phyloP scores from a whole-genome alignment of 2,329 filamentous ascomycete genomes.

The Metarhizium robertsii region DNA sequence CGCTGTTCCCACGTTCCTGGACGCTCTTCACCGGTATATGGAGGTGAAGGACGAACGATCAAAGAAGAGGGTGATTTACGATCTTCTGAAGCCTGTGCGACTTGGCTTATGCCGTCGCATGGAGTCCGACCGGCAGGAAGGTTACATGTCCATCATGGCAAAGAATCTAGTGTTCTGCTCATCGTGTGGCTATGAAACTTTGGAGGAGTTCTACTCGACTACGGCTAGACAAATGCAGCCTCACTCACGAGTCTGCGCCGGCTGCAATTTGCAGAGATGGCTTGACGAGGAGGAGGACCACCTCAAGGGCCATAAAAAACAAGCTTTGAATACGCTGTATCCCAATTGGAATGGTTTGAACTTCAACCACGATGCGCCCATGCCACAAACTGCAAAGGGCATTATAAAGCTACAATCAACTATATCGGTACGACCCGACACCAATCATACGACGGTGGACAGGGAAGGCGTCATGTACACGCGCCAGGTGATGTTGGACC shows the following conservation, averaged over 20 bases:
- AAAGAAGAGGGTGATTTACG: slow-evolving; percentile 16
- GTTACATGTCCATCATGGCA: slow-evolving; percentile 18
- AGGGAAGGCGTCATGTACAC: slow-evolving; percentile 8
- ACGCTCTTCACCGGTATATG: slow-evolving; percentile 21
- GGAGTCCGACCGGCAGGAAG: slow-evolving; percentile 12
- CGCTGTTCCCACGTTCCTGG: slow-evolving; percentile 20
- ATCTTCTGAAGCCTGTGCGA: slow-evolving; percentile 23
- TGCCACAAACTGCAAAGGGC: slow-evolving; percentile 9
- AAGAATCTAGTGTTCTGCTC: slow-evolving; percentile 18
- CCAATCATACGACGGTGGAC: slow-evolving; percentile 4
- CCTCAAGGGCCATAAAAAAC: slow-evolving; percentile 12
- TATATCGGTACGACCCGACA: slow-evolving; percentile 3
- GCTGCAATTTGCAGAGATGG: slow-evolving; percentile 17
- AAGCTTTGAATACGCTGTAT: slow-evolving; percentile 15
- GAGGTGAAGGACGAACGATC: neutral
- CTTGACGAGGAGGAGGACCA: slow-evolving; percentile 24
- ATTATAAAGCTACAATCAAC: slow-evolving; percentile 15
- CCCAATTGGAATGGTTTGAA: slow-evolving; percentile 12
- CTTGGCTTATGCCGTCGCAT: slow-evolving; percentile 14
- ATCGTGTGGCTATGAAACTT: slow-evolving; percentile 24
- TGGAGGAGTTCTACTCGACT: slow-evolving; percentile 20
- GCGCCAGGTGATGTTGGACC: neutral
- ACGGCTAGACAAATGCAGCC: slow-evolving; percentile 1
- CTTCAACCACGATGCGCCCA: slow-evolving; percentile 24
- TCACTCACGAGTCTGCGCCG: slow-evolving; percentile 17